Percentiles rank a stretch among this genome's conserved stretches.
Conservation (phyloP, 202 grass and related monocot genomes). For the Digitaria exilis region DNA sequence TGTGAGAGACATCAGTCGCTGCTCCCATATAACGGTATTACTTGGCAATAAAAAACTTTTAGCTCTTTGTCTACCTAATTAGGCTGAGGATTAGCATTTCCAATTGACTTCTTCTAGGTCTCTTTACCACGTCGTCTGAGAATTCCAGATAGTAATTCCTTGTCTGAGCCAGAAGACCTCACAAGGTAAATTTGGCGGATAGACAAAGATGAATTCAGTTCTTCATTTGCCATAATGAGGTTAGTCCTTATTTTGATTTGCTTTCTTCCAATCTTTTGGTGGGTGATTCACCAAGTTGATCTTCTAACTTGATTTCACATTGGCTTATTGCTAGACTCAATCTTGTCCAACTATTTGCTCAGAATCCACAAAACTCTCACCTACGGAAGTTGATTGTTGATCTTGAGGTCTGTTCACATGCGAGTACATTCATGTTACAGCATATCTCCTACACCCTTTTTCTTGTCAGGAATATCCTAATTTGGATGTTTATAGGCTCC, state of each 20-base stretch:
- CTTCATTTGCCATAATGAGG: constrained; percentile 94
- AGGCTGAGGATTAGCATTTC: constrained; percentile 24
- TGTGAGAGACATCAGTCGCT: constrained; percentile 70
- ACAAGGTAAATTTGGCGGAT: constrained; percentile 71
- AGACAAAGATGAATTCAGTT: constrained; percentile 85
- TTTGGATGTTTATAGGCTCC: constrained; percentile 61
- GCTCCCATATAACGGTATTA: constrained; percentile 71
- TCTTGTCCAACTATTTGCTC: constrained; percentile 75
- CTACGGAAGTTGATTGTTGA: constrained; percentile 82
- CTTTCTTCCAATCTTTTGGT: constrained; percentile 15
- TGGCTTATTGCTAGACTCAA: constrained; percentile 62
- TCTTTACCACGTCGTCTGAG: constrained; percentile 75
- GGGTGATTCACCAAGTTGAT: constrained; percentile 19
- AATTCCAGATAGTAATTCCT: constrained; percentile 72
- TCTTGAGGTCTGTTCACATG: constrained; percentile 63
- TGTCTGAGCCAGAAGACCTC: constrained; percentile 58
- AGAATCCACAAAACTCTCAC: constrained; percentile 62
- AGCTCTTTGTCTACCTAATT: constrained; percentile 30
- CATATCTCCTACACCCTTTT: constrained; percentile 32
- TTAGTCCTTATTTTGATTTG: constrained; percentile 43
- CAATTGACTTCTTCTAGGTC: constrained; percentile 55
- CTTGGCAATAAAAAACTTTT: constrained; percentile 16
- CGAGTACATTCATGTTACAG: constrained; percentile 21
- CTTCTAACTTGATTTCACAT: constrained; percentile 38
- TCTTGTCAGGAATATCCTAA: constrained; percentile 29